Percentiles rank a stretch among this genome's conserved stretches.
Evolutionary conservation across 2,329 filamentous ascomycete species (phyloP).

Genomic region (Botrytis fragariae): DNA sequence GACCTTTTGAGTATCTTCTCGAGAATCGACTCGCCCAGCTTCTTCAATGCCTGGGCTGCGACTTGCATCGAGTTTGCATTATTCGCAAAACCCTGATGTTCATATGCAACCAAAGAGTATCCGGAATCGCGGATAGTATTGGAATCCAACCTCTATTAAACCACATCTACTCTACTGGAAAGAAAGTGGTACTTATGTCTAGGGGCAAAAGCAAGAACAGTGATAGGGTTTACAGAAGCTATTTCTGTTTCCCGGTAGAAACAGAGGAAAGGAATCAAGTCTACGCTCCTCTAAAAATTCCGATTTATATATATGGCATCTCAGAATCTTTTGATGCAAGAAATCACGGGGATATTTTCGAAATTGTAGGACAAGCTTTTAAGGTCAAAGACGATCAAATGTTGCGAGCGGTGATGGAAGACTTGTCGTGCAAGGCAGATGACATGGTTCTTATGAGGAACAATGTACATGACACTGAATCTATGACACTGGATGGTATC

Average conservation of each 20-base stretch:
- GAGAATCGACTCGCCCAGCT: background rate
- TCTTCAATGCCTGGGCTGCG: background rate
- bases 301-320: background rate
- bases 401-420: background rate
- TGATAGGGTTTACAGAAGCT: background rate
- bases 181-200: background rate
- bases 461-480: background rate
- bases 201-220: background rate
- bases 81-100: background rate
- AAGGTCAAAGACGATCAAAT: background rate
- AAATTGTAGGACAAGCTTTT: background rate
- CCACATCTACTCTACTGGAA: background rate
- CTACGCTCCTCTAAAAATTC: background rate
- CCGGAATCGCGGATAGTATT: background rate
- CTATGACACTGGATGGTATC: background rate
- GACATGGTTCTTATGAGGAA: background rate
- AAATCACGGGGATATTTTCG: background rate
- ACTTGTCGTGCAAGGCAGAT: background rate
- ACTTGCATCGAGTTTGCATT: background rate
- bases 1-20: background rate
- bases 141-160: background rate
- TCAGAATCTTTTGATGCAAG: fast-evolving
- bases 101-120: background rate
- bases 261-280: background rate
- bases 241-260: background rate